Percentiles rank a stretch among this genome's conserved stretches.
These are phyloP conservation scores for Sphaerobolus stellatus DNA, from an alignment of 1,284 basidiomycete genomes.

Conservation along the genomic window DNA sequence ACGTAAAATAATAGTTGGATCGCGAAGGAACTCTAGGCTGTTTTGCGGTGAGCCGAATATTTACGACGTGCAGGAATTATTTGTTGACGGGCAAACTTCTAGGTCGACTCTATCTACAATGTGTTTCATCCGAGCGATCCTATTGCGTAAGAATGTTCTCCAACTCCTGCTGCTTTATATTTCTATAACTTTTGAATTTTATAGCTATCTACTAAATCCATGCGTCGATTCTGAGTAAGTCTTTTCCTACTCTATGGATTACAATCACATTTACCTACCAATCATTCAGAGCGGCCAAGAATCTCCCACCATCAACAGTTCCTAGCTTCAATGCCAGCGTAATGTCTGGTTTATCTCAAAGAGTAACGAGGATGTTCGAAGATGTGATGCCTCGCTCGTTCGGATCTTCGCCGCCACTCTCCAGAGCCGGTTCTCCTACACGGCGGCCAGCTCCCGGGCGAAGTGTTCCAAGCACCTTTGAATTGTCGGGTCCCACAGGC, in stretches of 20 bases:
- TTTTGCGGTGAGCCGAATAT: slow-evolving; percentile 32
- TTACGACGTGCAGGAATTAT: neutral
- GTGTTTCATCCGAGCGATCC: slow-evolving; percentile 51
- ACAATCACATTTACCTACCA: slow-evolving; percentile 27
- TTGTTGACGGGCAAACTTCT: neutral
- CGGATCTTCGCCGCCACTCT: slow-evolving; percentile 5
- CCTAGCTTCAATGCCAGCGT: slow-evolving; percentile 40
- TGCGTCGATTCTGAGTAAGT: slow-evolving; percentile 34
- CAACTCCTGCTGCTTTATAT: neutral
- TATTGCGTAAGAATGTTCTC: slow-evolving; percentile 33
- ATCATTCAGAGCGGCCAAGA: slow-evolving; percentile 32
- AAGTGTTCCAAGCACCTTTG: slow-evolving; percentile 18
- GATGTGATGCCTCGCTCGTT: slow-evolving; percentile 18
- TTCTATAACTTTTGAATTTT: neutral
- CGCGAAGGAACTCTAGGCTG: slow-evolving; percentile 49
- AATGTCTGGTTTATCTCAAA: slow-evolving; percentile 29
- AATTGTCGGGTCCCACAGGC: slow-evolving; percentile 18
- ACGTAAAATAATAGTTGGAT: slow-evolving; percentile 41
- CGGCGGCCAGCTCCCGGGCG: slow-evolving; percentile 16
- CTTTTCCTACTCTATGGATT: neutral
- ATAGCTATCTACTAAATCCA: slow-evolving; percentile 33
- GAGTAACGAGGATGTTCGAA: slow-evolving; percentile 24
- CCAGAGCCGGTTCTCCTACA: slow-evolving; percentile 15
- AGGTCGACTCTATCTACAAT: slow-evolving; percentile 45
- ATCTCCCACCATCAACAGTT: slow-evolving; percentile 40